These are phyloP conservation scores for Coemansia guatemalensis DNA, from an alignment of 192 early-diverging fungal genomes.

Conservation along the genomic window DNA sequence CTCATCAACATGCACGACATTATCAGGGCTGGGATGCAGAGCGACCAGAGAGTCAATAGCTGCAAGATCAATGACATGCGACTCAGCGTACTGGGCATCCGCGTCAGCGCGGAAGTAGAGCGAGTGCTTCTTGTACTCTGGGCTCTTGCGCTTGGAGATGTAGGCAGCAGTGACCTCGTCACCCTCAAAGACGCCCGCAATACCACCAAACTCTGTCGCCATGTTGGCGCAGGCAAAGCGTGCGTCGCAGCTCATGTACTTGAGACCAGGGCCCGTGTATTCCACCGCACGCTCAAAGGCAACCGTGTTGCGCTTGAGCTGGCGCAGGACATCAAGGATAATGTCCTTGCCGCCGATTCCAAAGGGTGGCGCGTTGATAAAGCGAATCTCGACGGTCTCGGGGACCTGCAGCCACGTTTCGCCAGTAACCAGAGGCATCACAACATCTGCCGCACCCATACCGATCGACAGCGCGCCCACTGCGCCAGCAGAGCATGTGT, in stretches of 20 bases:
- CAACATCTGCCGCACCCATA: conserved; percentile 78
- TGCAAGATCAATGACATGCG: conserved; percentile 69
- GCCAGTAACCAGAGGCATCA: conserved; percentile 80
- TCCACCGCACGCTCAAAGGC: conserved; percentile 79
- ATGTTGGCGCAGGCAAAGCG: conserved; percentile 82
- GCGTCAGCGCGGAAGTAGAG: conserved; percentile 73
- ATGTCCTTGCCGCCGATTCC: conserved; percentile 83
- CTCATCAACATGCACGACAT: conserved; percentile 65
- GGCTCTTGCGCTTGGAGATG: conserved; percentile 71
- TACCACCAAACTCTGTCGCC: conserved; percentile 84
- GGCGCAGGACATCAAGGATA: conserved; percentile 75
- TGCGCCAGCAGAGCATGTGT: conserved; percentile 80
- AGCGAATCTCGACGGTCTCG: conserved; percentile 76
- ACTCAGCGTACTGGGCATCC: conserved; percentile 78
- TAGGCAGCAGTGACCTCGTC: conserved; percentile 74
- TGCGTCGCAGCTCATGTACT: conserved; percentile 81
- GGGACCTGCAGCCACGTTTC: conserved; percentile 84
- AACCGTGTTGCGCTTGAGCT: conserved; percentile 82
- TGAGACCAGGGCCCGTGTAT: conserved; percentile 71
- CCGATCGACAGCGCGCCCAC: conserved; percentile 77
- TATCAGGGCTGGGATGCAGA: conserved; percentile 74
- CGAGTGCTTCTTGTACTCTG: conserved; percentile 65
- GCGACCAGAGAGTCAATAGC: conserved; percentile 70
- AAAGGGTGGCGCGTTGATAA: conserved; percentile 69
- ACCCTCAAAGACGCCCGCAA: conserved; percentile 79